Evolutionary conservation across 495 filamentous ascomycete genomes (phyloP).

Genomic region (Aspergillus conjunctus): DNA sequence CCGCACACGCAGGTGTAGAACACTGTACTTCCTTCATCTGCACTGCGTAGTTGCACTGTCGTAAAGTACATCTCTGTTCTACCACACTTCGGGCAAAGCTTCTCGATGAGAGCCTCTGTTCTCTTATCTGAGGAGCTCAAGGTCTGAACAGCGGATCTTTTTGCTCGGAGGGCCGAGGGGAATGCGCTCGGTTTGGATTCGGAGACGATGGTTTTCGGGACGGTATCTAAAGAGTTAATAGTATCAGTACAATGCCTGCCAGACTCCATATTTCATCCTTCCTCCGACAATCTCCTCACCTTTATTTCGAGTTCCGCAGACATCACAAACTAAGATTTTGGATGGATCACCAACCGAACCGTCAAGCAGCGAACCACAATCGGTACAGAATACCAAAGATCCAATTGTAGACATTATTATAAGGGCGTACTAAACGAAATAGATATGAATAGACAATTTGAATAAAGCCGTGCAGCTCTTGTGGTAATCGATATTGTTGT

Average conservation of each 20-base stretch:
- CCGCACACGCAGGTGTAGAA: slow-evolving; percentile 88
- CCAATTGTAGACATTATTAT: slow-evolving; percentile 79
- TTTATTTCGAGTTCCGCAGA: slow-evolving; percentile 82
- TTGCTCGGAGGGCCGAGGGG: slow-evolving; percentile 81
- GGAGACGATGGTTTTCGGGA: slow-evolving; percentile 79
- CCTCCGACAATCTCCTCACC: slow-evolving; percentile 50
- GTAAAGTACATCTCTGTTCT: slow-evolving; percentile 81
- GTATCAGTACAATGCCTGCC: slow-evolving; percentile 17
- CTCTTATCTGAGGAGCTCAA: slow-evolving; percentile 76
- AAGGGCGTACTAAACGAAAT: not conserved
- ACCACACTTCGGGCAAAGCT: slow-evolving; percentile 80
- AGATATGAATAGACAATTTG: too few relatives aligned
- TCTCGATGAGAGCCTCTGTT: slow-evolving; percentile 69
- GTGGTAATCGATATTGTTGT: too few relatives aligned
- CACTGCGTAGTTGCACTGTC: slow-evolving; percentile 83
- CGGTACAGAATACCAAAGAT: slow-evolving; percentile 89
- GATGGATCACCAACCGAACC: slow-evolving; percentile 72
- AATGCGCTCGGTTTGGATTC: slow-evolving; percentile 82
- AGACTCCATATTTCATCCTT: not conserved
- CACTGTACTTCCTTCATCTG: slow-evolving; percentile 92
- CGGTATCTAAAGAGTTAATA: slow-evolving; percentile 61
- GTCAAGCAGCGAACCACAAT: slow-evolving; percentile 89
- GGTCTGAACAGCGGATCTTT: slow-evolving; percentile 81
- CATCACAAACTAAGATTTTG: slow-evolving; percentile 75
- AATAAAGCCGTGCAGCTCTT: too few relatives aligned